Evolutionary conservation across 352 stramenopile species (phyloP), one percentile per base, ranked within the genome.

Genomic region (Phytophthora sp.): DNA sequence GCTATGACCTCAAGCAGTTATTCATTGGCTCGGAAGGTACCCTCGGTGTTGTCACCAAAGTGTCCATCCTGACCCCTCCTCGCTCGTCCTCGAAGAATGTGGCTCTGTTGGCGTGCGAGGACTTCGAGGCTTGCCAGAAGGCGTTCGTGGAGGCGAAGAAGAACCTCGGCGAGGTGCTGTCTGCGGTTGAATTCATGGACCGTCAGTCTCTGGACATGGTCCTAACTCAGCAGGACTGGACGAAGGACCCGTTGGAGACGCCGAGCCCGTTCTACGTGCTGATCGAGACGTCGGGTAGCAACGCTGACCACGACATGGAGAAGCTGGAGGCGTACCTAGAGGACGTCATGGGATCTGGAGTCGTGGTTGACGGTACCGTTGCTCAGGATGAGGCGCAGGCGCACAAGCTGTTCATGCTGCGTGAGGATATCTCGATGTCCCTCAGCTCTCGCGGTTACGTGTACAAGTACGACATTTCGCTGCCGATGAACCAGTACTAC

Each of bases 391-490:
- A 91, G 10, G 79, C 81, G 18, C 92, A 99, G 69, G 84, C 92
- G 2, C 63, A 81, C 1, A 94, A 95, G 51, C 87, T 99, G 54
- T 99, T 98, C 86, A 84, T 80, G 35, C 87, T 99, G 32, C 89
- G 97, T 27, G 97, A 99, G 74, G 89, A 94, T 37, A 95, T 98
- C 50, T 93, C 97, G 31, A 78, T 98, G 17, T 83, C 92, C 12
- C 81, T 98, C 21, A 88, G 76, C 46, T 62, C 66, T 35, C 76
- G 68, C 20, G 97, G 97, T 20, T 97, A 95, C 66, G 91, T 97
- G 41, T 98, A 99, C 79, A 99, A 99, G 82, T 99, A 99, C 78
- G 97, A 99, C 72, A 76, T 99, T 12, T 98, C 89, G 17, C 66
- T 99, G 18, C 91, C 94, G 0, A 90, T 98, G 23, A 41, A 76